Evolutionary conservation across 306 rosid genomes (phyloP).

Genomic region (Casuarina glauca): DNA sequence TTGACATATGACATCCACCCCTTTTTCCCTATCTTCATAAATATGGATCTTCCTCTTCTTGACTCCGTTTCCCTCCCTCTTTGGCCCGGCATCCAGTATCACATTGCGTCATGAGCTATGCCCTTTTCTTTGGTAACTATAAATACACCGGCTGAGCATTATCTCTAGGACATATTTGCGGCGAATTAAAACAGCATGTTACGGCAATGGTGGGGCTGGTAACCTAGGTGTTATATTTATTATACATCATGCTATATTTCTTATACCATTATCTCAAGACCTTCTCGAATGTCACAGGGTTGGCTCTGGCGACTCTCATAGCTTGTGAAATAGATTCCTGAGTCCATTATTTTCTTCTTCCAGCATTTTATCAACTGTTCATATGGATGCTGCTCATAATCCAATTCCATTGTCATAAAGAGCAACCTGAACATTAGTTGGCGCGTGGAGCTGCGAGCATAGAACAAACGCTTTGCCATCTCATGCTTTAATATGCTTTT

Average conservation of each 20-base stretch:
- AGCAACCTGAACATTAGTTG: slow-evolving; percentile 51
- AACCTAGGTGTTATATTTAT: slow-evolving; percentile 54
- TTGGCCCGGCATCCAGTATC: too few relatives aligned
- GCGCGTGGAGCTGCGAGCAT: slow-evolving; percentile 37
- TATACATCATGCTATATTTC: slow-evolving; percentile 30
- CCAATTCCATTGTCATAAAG: slow-evolving; percentile 43
- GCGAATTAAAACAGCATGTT: background rate
- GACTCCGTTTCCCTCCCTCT: too few relatives aligned
- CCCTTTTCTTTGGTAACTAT: too few relatives aligned
- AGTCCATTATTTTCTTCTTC: slow-evolving; percentile 11
- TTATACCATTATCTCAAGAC: too few relatives aligned
- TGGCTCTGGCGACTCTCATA: background rate
- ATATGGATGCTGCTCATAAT: slow-evolving; percentile 37
- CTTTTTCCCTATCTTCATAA: too few relatives aligned
- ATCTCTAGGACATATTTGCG: too few relatives aligned
- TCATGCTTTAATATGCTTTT: slow-evolving; percentile 44
- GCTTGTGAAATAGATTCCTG: background rate
- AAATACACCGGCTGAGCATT: too few relatives aligned
- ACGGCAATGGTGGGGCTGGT: slow-evolving; percentile 47
- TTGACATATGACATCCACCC: too few relatives aligned
- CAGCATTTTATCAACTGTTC: slow-evolving; percentile 31
- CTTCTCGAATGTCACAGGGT: too few relatives aligned
- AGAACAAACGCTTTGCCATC: slow-evolving; percentile 45
- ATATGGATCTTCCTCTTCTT: too few relatives aligned
- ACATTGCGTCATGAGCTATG: too few relatives aligned